Conservation (phyloP, 139 green algal species). For the Microglena sp. region DNA sequence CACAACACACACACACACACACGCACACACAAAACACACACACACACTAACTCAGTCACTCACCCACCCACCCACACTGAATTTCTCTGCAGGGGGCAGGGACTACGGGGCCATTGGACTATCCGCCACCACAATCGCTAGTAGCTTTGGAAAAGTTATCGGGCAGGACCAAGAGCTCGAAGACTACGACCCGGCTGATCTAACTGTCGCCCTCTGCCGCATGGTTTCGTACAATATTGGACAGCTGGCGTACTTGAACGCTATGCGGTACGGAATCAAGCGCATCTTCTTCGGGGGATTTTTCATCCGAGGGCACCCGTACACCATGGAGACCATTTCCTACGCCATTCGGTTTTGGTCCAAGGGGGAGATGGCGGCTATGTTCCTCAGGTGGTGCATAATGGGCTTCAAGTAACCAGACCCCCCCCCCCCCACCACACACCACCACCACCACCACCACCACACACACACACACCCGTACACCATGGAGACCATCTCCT, state of each 20-base stretch:
- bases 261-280: conserved; percentile 79
- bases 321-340: conserved; percentile 99
- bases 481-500: conserved; percentile 99
- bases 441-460: too few relatives aligned
- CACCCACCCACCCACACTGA: too few relatives aligned
- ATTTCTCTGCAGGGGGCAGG: too few relatives aligned
- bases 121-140: conserved; percentile 87
- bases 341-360: conserved; percentile 97
- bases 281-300: conserved; percentile 95
- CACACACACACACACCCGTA: too few relatives aligned
- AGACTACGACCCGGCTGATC: conserved; percentile 82
- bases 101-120: conserved; percentile 92
- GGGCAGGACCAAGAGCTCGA: conserved; percentile 57
- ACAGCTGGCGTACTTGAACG: conserved; percentile 59
- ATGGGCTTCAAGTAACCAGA: too few relatives aligned
- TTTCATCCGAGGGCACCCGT: conserved; percentile 96
- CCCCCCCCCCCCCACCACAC: too few relatives aligned
- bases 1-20: too few relatives aligned
- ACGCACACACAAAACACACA: too few relatives aligned
- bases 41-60: too few relatives aligned
- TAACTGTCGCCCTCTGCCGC: conserved; percentile 79
- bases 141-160: conserved; percentile 83
- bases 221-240: conserved; percentile 99
- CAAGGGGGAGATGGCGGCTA: conserved; percentile 34
- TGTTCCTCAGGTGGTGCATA: too few relatives aligned